phyloP scores from a whole-genome alignment of 1,139 yeast species.

The Diutina pseudorugosa region DNA sequence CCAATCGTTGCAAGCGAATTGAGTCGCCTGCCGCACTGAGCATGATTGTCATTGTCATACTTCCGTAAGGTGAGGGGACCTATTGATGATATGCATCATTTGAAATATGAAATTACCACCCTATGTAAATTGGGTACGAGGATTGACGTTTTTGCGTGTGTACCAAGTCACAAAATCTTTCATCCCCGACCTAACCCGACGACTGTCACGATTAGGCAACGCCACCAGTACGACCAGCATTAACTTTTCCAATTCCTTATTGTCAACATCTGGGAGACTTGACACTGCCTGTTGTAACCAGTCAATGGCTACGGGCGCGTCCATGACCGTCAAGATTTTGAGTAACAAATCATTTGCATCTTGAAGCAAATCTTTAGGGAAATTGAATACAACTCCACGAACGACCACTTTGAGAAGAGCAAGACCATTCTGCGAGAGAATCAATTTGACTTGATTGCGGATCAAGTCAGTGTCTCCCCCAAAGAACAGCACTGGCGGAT shows the following conservation, averaged over 20 bases:
- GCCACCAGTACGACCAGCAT: slow-evolving; percentile 46
- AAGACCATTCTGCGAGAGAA: slow-evolving; percentile 40
- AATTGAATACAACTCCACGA: slow-evolving; percentile 57
- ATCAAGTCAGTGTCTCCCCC: slow-evolving; percentile 39
- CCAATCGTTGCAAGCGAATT: no score
- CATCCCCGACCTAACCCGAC: slow-evolving; percentile 59
- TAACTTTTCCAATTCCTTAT: slow-evolving; percentile 53
- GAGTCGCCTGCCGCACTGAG: background rate
- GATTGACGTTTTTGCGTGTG: slow-evolving; percentile 47
- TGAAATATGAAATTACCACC: background rate
- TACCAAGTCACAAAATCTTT: slow-evolving; percentile 78
- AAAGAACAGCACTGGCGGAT: slow-evolving; percentile 66
- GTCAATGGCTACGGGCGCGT: slow-evolving; percentile 26
- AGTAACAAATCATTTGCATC: slow-evolving; percentile 71
- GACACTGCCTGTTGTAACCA: slow-evolving; percentile 54
- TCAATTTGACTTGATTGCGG: slow-evolving; percentile 31
- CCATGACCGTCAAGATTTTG: slow-evolving; percentile 46
- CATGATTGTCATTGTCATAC: background rate
- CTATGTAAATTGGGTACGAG: background rate
- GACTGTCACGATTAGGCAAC: slow-evolving; percentile 54
- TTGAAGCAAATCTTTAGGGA: slow-evolving; percentile 45
- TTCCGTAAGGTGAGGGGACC: background rate
- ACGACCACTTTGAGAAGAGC: slow-evolving; percentile 42
- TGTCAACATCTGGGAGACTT: slow-evolving; percentile 51
- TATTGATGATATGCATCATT: background rate